Percentiles rank a stretch among this genome's conserved stretches.
These are phyloP conservation scores for Baorangia bicolor DNA, from an alignment of 768 basidiomycete species.

Conservation along the genomic window DNA sequence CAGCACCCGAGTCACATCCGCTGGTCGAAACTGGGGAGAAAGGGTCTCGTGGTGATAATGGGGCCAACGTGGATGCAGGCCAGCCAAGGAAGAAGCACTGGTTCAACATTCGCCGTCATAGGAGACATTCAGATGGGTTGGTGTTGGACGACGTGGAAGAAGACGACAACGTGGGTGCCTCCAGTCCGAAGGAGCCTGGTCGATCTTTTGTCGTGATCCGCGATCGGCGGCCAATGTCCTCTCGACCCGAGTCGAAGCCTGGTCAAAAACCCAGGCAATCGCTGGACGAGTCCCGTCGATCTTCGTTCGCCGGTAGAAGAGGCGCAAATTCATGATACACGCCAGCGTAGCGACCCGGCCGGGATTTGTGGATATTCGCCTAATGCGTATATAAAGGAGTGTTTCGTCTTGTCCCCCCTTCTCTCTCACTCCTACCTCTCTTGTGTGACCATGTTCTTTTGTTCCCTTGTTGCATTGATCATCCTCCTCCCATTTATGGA, in stretches of 20 bases:
- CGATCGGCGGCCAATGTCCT: slow-evolving; percentile 45
- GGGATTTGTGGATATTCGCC: slow-evolving; percentile 14
- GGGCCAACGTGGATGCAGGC: slow-evolving; percentile 39
- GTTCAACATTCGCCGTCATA: slow-evolving; percentile 60
- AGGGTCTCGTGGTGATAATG: slow-evolving; percentile 18
- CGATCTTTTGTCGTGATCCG: slow-evolving; percentile 71
- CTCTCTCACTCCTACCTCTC: background rate
- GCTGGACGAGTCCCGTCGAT: slow-evolving; percentile 29
- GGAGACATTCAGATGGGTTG: slow-evolving; percentile 60
- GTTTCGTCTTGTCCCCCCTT: background rate
- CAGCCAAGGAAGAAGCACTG: slow-evolving; percentile 67
- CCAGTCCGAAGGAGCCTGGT: slow-evolving; percentile 38
- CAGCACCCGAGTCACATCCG: slow-evolving; percentile 20
- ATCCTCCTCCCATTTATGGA: slow-evolving; percentile 13
- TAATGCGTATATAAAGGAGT: slow-evolving; percentile 14
- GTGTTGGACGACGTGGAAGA: slow-evolving; percentile 28
- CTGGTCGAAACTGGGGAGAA: slow-evolving; percentile 20
- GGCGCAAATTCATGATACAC: slow-evolving; percentile 27
- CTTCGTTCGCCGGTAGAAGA: slow-evolving; percentile 30
- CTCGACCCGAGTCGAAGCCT: slow-evolving; percentile 23
- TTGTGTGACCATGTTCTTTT: slow-evolving; percentile 12
- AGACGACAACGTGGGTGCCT: slow-evolving; percentile 26
- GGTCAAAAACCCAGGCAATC: slow-evolving; percentile 28
- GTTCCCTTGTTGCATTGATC: slow-evolving; percentile 19
- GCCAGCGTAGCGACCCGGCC: background rate